Percentiles rank a stretch among this genome's conserved stretches.
Conservation (phyloP, 768 basidiomycete genomes). For the Tulasnella sp. region DNA sequence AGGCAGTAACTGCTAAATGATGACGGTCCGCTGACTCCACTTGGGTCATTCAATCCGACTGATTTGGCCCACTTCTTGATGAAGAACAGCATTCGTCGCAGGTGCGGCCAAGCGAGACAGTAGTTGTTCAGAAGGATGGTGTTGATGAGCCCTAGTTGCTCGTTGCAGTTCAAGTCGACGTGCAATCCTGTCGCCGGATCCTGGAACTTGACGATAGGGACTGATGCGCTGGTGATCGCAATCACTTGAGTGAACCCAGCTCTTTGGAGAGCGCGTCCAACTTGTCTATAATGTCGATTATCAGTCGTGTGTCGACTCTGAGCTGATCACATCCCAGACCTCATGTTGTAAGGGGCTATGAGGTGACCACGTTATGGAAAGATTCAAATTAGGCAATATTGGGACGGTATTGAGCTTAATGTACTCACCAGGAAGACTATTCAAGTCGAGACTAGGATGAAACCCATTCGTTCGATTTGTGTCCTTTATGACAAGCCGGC, state of each 20-base stretch:
- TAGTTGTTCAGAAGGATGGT: conserved; percentile 44
- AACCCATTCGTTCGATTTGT: conserved; percentile 25
- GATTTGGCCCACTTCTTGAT: conserved; percentile 55
- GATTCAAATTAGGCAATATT: too few species aligned
- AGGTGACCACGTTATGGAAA: too few species aligned
- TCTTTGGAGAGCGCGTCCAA: conserved; percentile 26
- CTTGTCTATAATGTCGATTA: conserved; percentile 22
- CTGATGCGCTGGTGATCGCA: conserved; percentile 25
- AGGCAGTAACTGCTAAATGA: conserved; percentile 56
- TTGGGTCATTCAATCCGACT: conserved; percentile 40
- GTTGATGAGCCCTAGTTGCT: conserved; percentile 44
- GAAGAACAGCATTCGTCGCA: conserved; percentile 34
- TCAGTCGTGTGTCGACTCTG: not conserved
- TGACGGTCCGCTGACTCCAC: conserved; percentile 20
- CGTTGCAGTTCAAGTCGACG: conserved; percentile 54
- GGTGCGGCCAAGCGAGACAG: conserved; percentile 34
- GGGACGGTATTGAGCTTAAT: not conserved
- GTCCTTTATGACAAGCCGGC: conserved; percentile 28
- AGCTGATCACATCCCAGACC: conserved; percentile 21
- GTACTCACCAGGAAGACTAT: conserved; percentile 27
- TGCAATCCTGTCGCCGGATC: conserved; percentile 34
- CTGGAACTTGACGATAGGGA: conserved; percentile 44
- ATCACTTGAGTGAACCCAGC: conserved; percentile 28
- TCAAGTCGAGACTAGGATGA: conserved; percentile 22
- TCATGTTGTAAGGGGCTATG: conserved; percentile 28